Conservation (phyloP, 2,329 filamentous ascomycete genomes). For the Penicillium decumbens region DNA sequence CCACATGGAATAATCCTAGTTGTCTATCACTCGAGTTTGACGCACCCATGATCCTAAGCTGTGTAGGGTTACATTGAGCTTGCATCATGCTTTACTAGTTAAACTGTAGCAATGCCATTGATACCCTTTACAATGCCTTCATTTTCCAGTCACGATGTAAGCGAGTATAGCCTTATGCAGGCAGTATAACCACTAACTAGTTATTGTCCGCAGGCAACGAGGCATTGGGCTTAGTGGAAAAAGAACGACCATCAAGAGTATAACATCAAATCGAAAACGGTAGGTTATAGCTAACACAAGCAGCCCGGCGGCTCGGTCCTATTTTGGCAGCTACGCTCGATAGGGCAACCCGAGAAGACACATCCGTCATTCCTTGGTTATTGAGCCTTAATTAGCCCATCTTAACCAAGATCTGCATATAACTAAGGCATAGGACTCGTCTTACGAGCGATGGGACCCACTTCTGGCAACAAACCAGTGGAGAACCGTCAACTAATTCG, state of each 20-base stretch:
- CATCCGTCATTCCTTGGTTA: conserved; percentile 8
- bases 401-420: conserved; percentile 1
- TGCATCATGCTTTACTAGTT: background rate
- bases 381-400: conserved; percentile 10
- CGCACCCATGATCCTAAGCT: background rate
- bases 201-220: background rate
- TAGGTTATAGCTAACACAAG: conserved; percentile 4
- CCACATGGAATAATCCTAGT: conserved; percentile 2
- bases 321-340: conserved; percentile 4
- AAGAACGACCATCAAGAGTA: background rate
- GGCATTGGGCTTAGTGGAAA: background rate
- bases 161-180: background rate
- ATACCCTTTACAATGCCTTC: background rate
- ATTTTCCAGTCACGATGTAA: background rate
- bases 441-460: conserved; percentile 6
- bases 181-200: background rate
- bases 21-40: background rate
- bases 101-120: background rate
- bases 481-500: conserved; percentile 3
- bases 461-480: conserved; percentile 8
- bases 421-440: conserved; percentile 1
- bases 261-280: conserved; percentile 3
- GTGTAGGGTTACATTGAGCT: background rate
- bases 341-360: conserved; percentile 14
- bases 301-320: conserved; percentile 2